Evolutionary conservation across 2,329 filamentous ascomycete species (phyloP), one percentile per base, ranked within the genome.

Genomic region (Tolypocladium ovalisporum): DNA sequence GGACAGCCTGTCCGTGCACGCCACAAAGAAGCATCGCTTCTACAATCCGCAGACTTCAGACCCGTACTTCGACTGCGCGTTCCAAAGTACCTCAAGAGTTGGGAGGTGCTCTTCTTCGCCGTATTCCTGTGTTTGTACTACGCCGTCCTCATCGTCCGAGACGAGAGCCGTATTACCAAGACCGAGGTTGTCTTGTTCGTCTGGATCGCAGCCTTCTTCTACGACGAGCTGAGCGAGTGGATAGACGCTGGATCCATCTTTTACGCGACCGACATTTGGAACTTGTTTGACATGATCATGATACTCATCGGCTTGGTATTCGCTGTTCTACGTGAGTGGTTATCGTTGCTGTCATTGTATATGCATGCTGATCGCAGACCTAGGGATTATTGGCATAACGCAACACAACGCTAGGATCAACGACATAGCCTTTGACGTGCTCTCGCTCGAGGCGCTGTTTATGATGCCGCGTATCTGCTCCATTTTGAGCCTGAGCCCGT

Each of bases 401-500:
- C 81, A 80, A 55, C 70, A 81, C 27, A 83, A 86, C 61, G 71
- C 76, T 12, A 71, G 77, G 19, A 80, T 90, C n/a, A 87, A 87
- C 52, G 87, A 94, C 59, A 78, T 87, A 3, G 86, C 90, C 1
- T 97, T 96, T 69, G 90, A 97, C 66, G 86, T 97, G n/a, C 76
- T 97, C 27, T 87, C 90, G 0, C 77, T 97, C 17, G 90, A 96
- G 70, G 92, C 90, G 0, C 79, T 97, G 12, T 93, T 97, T 69
- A 86, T 97, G 71, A 88, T 96, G 24, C 92, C 92, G 19, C 86
- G 89, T 59, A 88, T 96, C 63, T 96, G 88, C 73, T 95, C 91
- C 17, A 81, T 97, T 55, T 79, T 96, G 61, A 93, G 88, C 68
- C 72, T 97, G 62, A 90, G 90, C 65, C 89, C 90, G 1, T 96